These are phyloP conservation scores for Arthrobotrys entomopaga DNA, from an alignment of 2,329 filamentous ascomycete species.

Conservation along the genomic window DNA sequence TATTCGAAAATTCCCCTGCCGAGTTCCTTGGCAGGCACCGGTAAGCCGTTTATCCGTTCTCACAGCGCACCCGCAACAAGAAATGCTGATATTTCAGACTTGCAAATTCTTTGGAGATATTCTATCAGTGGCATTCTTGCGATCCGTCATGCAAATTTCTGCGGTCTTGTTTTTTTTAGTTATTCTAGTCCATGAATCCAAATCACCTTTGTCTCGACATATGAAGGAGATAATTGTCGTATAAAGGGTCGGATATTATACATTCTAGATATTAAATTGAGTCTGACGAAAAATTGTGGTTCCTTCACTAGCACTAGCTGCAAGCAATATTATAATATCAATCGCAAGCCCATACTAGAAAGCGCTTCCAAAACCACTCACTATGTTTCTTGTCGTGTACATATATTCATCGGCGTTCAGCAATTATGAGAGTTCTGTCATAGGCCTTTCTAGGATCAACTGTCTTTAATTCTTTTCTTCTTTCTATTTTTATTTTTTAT, in stretches of 20 bases:
- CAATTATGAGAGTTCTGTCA: conserved; percentile 33
- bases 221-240: neutral
- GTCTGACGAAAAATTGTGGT: too few relatives aligned
- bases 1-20: neutral
- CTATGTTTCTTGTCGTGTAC: conserved; percentile 2
- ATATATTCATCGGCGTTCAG: conserved; percentile 9
- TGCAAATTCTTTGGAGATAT: neutral
- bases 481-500: conserved; percentile 16
- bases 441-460: neutral
- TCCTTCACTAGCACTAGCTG: too few relatives aligned
- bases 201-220: neutral
- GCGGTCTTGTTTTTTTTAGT: too few relatives aligned
- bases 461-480: neutral
- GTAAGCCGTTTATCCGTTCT: neutral
- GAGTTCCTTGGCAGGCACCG: neutral
- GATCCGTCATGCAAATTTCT: neutral
- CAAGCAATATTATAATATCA: too few relatives aligned
- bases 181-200: neutral
- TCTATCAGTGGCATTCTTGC: neutral
- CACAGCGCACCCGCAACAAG: neutral
- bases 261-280: neutral
- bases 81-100: neutral
- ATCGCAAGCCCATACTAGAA: too few relatives aligned
- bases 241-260: neutral
- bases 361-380: neutral